Evolutionary conservation across 148 eudicot genomes (phyloP), one percentile per base, ranked within the genome.

Genomic region (Chenopodium suecicum): DNA sequence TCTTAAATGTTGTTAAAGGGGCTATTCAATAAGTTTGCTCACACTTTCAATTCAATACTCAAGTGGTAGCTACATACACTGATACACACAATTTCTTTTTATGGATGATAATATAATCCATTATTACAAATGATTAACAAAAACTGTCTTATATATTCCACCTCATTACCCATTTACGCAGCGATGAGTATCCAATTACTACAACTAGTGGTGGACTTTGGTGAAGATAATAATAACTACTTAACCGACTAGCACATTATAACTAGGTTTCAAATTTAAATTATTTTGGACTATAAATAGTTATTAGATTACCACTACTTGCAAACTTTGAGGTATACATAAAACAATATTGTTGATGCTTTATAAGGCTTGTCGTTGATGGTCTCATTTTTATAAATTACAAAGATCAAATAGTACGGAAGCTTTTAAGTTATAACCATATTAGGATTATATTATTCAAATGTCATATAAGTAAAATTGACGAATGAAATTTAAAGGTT

Each of bases 141-240:
- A 46, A n/a, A 0, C 17, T 44, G 54, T 22, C 75, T 22, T 44
- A 73, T 27, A 27, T 27, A 27, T n/a, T 31, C 29, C 56, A 73
- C 56, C 75, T 48, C 75, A 73, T 47, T 10, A n/a, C 54, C 75
- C 75, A 73, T 73, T 73, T 44, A 73, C 56, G 44, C 7, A 32
- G 72, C 72, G 20, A 25, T 7, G 27, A 27, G 44, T 41, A 41
- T 41, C 29, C 70, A 8, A 66, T n/a, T 8, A 50, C 12, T 10
- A 9, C 54, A 9, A 11, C 13, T 50, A 50, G 31, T 27, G 3
- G 70, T 66, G 70, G 70, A 66, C 27, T 70, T 70, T 70, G 73
- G 47, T 12, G 47, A 70, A 70, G 47, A 32, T 70, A 34, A 70
- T 37, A 70, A 32, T 19, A 32, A 70, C 6, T 31, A 27, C 22